Base-by-base conservation (phyloP, 2,329 filamentous ascomycete species). In the Coniella lustricola region DNA sequence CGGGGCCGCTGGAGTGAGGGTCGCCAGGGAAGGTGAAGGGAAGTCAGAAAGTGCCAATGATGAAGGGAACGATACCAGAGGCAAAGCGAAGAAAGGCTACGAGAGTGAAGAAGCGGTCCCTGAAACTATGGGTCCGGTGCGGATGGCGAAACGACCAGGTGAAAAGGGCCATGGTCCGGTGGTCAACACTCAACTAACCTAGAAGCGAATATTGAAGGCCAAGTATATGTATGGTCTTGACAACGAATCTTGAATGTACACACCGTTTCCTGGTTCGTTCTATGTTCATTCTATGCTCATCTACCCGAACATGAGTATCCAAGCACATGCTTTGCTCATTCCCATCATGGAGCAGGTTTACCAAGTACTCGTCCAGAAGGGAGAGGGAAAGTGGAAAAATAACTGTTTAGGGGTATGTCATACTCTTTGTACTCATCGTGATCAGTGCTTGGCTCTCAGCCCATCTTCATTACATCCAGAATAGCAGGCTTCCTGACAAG, bases 1-100 rank as follows among this genome's bases (percentile, higher is more conserved):
- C 67, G 86, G 85, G 9, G 71, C 73, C 51, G 66, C 69, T 41
- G 84, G 81, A 7, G 70, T 73, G 38, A 72, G 65, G 56, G 64
- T 77, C 50, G 18, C 3, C 7, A 5, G 22, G 3, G 35, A 21
- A 5, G 8, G 22, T 4, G 33, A 14, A n/a, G 21, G 16, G 3
- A 12, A 34, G 40, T 2, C 17, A 10, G 40, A 12, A 3, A 17
- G 20, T 14, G 29, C n/a, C n/a, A n/a, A n/a, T n/a, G n/a, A n/a
- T n/a, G n/a, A n/a, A n/a, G n/a, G n/a, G n/a, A n/a, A n/a, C n/a
- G n/a, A n/a, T n/a, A n/a, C n/a, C n/a, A 31, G 17, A 32, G 12
- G 32, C 17, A 25, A 13, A 13, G n/a, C 3, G 42, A 17, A n/a
- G 44, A 7, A 14, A 20, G 32, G 5, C 8, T 20, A 36, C 9